Conservation (phyloP, 495 filamentous ascomycete genomes). For the Paragyromitra xinjiangensis region DNA sequence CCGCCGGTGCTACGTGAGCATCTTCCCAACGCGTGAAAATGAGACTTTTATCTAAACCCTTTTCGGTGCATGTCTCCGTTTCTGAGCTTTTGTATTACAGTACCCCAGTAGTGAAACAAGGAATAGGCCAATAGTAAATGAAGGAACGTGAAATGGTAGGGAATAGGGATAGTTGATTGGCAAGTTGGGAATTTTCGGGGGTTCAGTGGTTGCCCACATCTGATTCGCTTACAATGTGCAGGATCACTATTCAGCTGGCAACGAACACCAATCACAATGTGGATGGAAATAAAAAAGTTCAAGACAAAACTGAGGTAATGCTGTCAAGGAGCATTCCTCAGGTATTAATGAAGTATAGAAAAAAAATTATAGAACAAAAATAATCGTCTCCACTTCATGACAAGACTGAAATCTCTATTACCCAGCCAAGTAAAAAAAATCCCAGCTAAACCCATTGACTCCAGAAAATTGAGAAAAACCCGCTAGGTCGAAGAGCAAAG, state of each 20-base stretch:
- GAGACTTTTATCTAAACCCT: conserved; percentile 13
- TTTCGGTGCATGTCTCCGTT: conserved; percentile 17
- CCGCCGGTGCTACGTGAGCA: neutral
- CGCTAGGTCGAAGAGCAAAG: conserved; percentile 16
- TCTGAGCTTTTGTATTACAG: neutral
- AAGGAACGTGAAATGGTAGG: conserved; percentile 4
- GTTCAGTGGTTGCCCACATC: conserved; percentile 28
- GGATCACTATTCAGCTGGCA: neutral
- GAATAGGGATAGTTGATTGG: neutral
- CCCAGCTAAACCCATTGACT: conserved; percentile 39
- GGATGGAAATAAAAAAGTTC: neutral
- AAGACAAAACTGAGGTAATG: conserved; percentile 3
- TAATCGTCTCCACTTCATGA: conserved; percentile 34
- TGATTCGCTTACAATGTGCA: conserved; percentile 3
- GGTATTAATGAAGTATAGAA: conserved; percentile 42
- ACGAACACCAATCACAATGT: conserved; percentile 11
- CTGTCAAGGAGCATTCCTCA: conserved; percentile 18
- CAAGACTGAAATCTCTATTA: conserved; percentile 36
- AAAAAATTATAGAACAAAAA: conserved; percentile 28
- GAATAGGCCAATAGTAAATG: neutral
- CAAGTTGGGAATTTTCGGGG: conserved; percentile 4
- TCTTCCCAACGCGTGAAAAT: neutral
- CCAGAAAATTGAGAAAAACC: conserved; percentile 32
- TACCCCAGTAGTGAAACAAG: conserved; percentile 6
- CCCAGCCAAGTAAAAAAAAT: conserved; percentile 38